These are phyloP conservation scores for Primulina tabacum DNA, from an alignment of 257 asterid genomes.

Conservation along the genomic window DNA sequence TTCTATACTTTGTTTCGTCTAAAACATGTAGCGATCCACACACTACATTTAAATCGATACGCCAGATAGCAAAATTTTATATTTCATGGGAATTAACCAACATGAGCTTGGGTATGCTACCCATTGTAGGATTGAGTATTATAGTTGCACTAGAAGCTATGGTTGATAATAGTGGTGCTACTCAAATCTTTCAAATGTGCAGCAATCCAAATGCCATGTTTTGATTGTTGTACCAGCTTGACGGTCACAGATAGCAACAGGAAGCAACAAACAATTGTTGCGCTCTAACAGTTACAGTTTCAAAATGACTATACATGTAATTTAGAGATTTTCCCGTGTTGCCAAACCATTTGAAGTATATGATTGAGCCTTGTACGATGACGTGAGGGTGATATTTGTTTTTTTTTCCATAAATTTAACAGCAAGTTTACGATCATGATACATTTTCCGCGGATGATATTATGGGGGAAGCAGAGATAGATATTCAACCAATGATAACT, in stretches of 20 bases:
- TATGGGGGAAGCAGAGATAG: constrained; percentile 98
- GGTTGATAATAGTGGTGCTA: background rate
- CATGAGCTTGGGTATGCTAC: background rate
- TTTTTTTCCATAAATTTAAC: constrained; percentile 11
- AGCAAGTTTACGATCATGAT: constrained; percentile 90
- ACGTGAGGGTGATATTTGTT: background rate
- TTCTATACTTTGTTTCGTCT: background rate
- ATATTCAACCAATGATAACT: constrained; percentile 88
- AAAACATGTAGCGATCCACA: background rate
- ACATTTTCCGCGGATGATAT: constrained; percentile 91
- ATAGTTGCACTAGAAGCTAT: background rate
- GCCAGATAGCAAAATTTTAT: background rate
- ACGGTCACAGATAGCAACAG: background rate
- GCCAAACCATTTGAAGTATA: background rate
- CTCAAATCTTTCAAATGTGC: background rate
- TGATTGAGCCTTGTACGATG: background rate
- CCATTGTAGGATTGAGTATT: background rate
- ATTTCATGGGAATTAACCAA: too few species aligned
- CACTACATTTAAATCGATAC: background rate
- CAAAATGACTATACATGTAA: too few species aligned
- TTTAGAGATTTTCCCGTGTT: background rate
- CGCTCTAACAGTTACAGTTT: background rate
- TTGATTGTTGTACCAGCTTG: background rate
- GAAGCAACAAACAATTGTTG: background rate
- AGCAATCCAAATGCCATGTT: background rate